A percentile compares a stretch with the other conserved stretches of the same genome.
phyloP scores from a whole-genome alignment of 2,329 filamentous ascomycete genomes.

The Ploettnerulaceae sp. region DNA sequence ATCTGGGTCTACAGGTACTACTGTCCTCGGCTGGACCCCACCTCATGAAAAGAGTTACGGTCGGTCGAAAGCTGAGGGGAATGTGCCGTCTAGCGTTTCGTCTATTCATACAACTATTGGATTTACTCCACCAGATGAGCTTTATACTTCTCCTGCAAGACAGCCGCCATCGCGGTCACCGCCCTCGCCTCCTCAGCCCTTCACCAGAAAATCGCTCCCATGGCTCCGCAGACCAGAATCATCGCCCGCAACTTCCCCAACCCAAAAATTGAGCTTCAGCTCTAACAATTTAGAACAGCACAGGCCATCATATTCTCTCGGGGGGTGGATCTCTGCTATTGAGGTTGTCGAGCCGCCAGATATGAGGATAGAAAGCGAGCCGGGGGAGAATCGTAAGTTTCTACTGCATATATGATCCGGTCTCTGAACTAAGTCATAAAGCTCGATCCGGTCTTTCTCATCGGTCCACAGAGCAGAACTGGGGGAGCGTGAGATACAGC shows the following conservation, averaged over 20 bases:
- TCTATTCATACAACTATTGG: slow-evolving; percentile 23
- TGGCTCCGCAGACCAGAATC: slow-evolving; percentile 27
- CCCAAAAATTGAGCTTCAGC: slow-evolving; percentile 1
- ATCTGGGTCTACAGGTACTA: slow-evolving; percentile 24
- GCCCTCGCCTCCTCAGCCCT: neutral
- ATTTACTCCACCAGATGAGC: slow-evolving; percentile 23
- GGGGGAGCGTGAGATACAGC: neutral
- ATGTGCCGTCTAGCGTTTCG: slow-evolving; percentile 1
- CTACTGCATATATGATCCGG: no score
- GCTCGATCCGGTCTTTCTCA: neutral
- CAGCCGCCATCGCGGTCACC: neutral
- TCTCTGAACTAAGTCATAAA: no score
- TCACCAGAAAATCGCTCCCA: slow-evolving; percentile 23
- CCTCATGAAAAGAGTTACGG: slow-evolving; percentile 19
- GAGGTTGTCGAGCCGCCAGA: slow-evolving; percentile 1
- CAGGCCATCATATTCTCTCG: slow-evolving; percentile 11
- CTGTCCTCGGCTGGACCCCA: slow-evolving; percentile 19
- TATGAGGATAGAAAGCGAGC: neutral
- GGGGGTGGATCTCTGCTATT: slow-evolving; percentile 9
- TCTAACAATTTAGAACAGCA: neutral
- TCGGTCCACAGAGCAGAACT: neutral
- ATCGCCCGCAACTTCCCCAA: slow-evolving; percentile 11
- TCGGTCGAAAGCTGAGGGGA: neutral
- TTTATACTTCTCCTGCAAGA: neutral
- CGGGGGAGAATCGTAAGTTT: slow-evolving; percentile 1